phyloP scores from a whole-genome alignment of 202 grass and related monocot genomes.

The Setaria viridis region DNA sequence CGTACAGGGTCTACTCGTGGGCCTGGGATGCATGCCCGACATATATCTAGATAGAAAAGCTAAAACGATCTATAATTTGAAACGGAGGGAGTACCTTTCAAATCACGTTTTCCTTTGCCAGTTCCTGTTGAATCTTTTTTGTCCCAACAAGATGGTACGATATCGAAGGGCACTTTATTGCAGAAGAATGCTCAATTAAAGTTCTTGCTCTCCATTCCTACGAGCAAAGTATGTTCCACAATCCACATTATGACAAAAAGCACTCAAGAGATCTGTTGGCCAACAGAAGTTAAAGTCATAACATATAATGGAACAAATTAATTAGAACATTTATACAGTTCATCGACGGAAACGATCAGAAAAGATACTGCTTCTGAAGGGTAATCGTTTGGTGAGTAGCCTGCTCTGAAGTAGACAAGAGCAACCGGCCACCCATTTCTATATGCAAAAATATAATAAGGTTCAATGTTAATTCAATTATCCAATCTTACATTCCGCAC shows the following conservation, averaged over 20 bases:
- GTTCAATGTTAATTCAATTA: neutral
- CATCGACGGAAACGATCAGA: neutral
- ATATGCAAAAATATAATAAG: neutral
- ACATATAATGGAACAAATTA: neutral
- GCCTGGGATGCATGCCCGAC: too few relatives aligned
- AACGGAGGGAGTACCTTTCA: conserved; percentile 46
- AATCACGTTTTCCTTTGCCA: conserved; percentile 57
- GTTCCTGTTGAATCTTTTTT: conserved; percentile 70
- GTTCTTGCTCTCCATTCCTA: conserved; percentile 69
- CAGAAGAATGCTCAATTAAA: conserved; percentile 59
- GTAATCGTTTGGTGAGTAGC: conserved; percentile 69
- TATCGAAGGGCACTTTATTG: conserved; percentile 72
- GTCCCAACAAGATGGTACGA: conserved; percentile 70
- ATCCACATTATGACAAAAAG: neutral
- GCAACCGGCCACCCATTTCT: conserved; percentile 52
- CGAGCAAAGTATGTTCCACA: neutral
- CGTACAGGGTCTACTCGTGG: too few relatives aligned
- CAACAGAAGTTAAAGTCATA: neutral
- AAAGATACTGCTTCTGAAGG: conserved; percentile 62
- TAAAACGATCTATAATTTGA: too few relatives aligned
- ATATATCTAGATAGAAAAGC: too few relatives aligned
- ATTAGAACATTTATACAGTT: neutral
- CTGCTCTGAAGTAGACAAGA: conserved; percentile 64
- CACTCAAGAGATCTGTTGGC: too few relatives aligned
- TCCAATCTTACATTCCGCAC: neutral